Evolutionary conservation across 768 basidiomycete genomes (phyloP), one percentile per base, ranked within the genome.

Genomic region (Pholiota microspora): DNA sequence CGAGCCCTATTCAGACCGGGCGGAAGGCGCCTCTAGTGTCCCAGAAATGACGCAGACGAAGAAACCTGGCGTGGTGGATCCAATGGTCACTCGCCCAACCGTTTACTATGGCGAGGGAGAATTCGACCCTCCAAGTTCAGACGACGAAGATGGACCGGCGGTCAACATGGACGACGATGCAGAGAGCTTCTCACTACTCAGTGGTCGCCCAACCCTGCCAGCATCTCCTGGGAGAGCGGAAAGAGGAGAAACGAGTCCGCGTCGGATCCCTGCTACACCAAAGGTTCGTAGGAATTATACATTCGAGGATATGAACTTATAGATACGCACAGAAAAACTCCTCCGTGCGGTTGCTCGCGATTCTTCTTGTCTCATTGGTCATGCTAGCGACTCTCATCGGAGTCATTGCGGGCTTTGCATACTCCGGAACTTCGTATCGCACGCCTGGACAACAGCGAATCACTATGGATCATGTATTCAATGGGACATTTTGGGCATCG

Each of bases 391-490:
- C 74, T 0, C 65, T 84, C 25, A 86, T 97, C 56, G 94, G 93
- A 2, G 72, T 89, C 10, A 78, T 94, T 58, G 88, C 93, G 10
- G 94, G 91, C 0, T 74, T 78, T 47, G 77, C 83, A 2, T 97
- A 92, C 72, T 76, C 77, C 23, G 82, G 86, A 16, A 62, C 77
- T 52, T 63, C 78, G 7, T 79, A 79, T 67, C 74, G 70, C 62
- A 62, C 75, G 4, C 75, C 77, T 24, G 89, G 91, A 1, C 76
- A 68, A 31, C 76, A 75, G 55, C 89, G 82, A 60, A 76, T 98
- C 27, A 88, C 87, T 3, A 84, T 98, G 79, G 92, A 98, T 65
- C 88, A 94, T 67, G 69, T 97, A 48, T 94, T 93, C 74, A 96
- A 97, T 65, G 93, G 92, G 3, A 98, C 95, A 1, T 98, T 98